These are phyloP conservation scores for Lachnellula suecica DNA, from an alignment of 2,329 filamentous ascomycete species.

Conservation along the genomic window DNA sequence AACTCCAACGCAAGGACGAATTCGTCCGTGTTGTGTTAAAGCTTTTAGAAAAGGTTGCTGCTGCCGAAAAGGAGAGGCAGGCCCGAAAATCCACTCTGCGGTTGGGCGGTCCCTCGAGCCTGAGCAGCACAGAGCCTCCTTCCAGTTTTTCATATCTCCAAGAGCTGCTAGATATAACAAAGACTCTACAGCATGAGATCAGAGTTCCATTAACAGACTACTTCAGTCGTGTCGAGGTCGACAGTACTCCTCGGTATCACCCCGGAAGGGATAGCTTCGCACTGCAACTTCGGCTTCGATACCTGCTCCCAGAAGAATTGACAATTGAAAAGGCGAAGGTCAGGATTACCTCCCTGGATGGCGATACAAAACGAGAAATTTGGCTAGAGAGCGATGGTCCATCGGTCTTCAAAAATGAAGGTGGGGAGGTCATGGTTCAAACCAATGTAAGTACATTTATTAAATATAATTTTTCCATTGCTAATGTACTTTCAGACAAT, in stretches of 20 bases:
- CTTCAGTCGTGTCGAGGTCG: slow-evolving; percentile 68
- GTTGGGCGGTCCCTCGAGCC: slow-evolving; percentile 7
- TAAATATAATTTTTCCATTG: background rate
- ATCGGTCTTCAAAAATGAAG: slow-evolving; percentile 46
- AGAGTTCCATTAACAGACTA: slow-evolving; percentile 70
- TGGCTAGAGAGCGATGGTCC: slow-evolving; percentile 51
- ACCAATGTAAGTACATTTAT: slow-evolving; percentile 40
- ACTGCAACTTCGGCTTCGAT: slow-evolving; percentile 65
- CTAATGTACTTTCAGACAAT: slow-evolving; percentile 49
- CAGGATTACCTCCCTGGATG: slow-evolving; percentile 55
- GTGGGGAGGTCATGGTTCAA: slow-evolving; percentile 42
- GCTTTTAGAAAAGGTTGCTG: slow-evolving; percentile 67
- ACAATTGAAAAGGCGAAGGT: slow-evolving; percentile 64
- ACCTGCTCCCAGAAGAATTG: slow-evolving; percentile 71
- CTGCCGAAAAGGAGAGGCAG: slow-evolving; percentile 50
- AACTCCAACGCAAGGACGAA: slow-evolving; percentile 73
- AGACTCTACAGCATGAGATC: slow-evolving; percentile 55
- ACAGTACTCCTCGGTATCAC: slow-evolving; percentile 68
- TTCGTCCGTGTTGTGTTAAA: slow-evolving; percentile 76
- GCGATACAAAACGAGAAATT: slow-evolving; percentile 63
- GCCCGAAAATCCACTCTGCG: slow-evolving; percentile 34
- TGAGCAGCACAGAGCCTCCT: slow-evolving; percentile 17
- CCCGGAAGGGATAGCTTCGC: slow-evolving; percentile 74
- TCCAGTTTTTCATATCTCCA: slow-evolving; percentile 30
- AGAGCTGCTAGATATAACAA: slow-evolving; percentile 29